A percentile compares a stretch with the other conserved stretches of the same genome.
These are phyloP conservation scores for Suillus decipiens DNA, from an alignment of 768 basidiomycete species.

Conservation along the genomic window DNA sequence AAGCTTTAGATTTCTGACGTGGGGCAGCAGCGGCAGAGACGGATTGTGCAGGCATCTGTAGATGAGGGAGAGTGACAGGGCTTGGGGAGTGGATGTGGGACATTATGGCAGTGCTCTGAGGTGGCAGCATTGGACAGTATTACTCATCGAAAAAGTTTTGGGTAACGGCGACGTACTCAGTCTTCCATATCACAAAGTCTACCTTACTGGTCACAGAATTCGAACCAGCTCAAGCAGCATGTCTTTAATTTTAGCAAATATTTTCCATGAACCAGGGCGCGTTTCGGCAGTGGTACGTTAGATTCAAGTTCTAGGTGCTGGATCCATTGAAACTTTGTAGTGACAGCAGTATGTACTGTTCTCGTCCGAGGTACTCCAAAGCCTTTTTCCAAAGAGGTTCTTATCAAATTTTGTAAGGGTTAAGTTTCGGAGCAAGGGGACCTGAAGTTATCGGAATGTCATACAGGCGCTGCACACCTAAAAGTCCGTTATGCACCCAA, in stretches of 20 bases:
- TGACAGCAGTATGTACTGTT: no score
- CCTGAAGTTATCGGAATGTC: background rate
- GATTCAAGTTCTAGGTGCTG: background rate
- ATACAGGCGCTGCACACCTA: background rate
- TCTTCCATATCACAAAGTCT: conserved; percentile 20
- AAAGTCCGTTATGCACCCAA: conserved; percentile 4
- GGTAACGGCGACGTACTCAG: conserved; percentile 31
- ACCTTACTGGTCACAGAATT: conserved; percentile 5
- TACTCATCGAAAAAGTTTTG: conserved; percentile 25
- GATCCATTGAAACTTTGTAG: background rate
- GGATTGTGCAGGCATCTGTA: conserved; percentile 38
- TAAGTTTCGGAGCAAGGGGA: background rate
- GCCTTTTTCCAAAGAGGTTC: background rate
- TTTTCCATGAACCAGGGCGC: background rate
- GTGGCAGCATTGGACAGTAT: conserved; percentile 33
- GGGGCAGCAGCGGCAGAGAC: conserved; percentile 31
- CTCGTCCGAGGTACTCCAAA: background rate
- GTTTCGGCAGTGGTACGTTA: background rate
- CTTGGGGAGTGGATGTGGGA: conserved; percentile 63
- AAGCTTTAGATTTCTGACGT: conserved; percentile 51
- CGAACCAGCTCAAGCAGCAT: background rate
- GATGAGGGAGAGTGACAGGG: conserved; percentile 43
- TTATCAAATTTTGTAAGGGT: background rate
- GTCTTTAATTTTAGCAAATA: conserved; percentile 2
- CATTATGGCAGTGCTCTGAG: conserved; percentile 54